A percentile compares a stretch with the other conserved stretches of the same genome.
phyloP scores from a whole-genome alignment of 2,329 filamentous ascomycete species.

The Cordyceps tenuipes region DNA sequence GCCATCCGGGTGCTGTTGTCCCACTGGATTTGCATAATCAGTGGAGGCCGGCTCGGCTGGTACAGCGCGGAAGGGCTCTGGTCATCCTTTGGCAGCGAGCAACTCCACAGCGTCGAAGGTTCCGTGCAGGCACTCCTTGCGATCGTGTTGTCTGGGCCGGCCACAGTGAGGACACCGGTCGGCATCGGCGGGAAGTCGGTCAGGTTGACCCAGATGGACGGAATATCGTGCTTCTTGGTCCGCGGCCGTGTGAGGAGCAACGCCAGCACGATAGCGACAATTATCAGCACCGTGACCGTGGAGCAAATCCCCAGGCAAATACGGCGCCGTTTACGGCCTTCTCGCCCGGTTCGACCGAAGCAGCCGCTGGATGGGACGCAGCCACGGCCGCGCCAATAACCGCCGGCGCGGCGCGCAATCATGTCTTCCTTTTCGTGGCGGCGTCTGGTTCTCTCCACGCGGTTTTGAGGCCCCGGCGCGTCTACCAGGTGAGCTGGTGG shows the following conservation, averaged over 20 bases:
- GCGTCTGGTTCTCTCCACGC: conserved; percentile 42
- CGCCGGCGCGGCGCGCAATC: conserved; percentile 46
- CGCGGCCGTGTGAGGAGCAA: conserved; percentile 39
- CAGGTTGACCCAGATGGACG: conserved; percentile 68
- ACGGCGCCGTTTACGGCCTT: conserved; percentile 55
- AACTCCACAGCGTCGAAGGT: conserved; percentile 76
- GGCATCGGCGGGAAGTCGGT: conserved; percentile 82
- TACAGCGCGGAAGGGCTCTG: conserved; percentile 57
- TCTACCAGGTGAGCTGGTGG: conserved; percentile 35
- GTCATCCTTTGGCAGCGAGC: conserved; percentile 70
- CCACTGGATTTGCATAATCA: conserved; percentile 71
- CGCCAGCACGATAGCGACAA: conserved; percentile 49
- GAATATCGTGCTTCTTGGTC: conserved; percentile 17
- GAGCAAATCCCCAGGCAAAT: conserved; percentile 47
- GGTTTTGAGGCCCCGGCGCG: conserved; percentile 33
- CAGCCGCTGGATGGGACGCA: conserved; percentile 57
- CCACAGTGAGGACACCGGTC: conserved; percentile 71
- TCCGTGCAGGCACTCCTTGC: conserved; percentile 62
- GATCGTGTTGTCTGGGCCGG: conserved; percentile 59
- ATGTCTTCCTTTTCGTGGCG: conserved; percentile 60
- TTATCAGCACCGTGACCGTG: conserved; percentile 44
- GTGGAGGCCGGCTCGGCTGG: conserved; percentile 62
- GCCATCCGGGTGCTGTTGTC: conserved; percentile 48
- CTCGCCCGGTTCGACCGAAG: conserved; percentile 53
- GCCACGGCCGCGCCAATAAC: conserved; percentile 57